Percentiles rank a stretch among this genome's conserved stretches.
Evolutionary conservation across 768 basidiomycete genomes (phyloP).

Genomic region (Kwoniella sp.): DNA sequence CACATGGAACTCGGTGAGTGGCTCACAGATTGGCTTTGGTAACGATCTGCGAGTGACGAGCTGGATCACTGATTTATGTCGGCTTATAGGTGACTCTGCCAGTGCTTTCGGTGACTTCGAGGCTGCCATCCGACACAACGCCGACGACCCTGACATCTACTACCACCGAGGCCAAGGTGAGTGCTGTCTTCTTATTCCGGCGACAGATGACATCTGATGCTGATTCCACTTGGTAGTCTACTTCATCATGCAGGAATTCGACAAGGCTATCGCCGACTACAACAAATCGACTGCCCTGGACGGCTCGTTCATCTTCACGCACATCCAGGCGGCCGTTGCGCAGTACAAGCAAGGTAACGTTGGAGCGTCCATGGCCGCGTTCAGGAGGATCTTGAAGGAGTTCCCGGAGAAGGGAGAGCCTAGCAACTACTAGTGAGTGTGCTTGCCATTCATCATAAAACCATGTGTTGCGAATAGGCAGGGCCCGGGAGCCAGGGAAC

Average conservation of each 20-base stretch:
- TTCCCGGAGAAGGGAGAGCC: constrained; percentile 89
- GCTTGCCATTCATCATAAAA: not conserved
- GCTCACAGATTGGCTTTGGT: not conserved
- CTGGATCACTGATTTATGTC: not conserved
- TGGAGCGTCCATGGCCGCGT: constrained; percentile 83
- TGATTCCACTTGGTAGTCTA: constrained; percentile 63
- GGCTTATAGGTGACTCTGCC: constrained; percentile 62
- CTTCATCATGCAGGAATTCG: constrained; percentile 92
- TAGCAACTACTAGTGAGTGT: constrained; percentile 83
- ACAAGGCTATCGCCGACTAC: constrained; percentile 85
- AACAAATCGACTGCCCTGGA: constrained; percentile 85
- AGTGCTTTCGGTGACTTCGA: constrained; percentile 91
- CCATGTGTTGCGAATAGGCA: not conserved
- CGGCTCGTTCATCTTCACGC: constrained; percentile 86
- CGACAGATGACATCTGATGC: constrained; percentile 1
- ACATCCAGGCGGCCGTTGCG: constrained; percentile 95
- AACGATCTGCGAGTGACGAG: not conserved
- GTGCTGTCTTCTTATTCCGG: constrained; percentile 26
- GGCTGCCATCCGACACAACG: constrained; percentile 77
- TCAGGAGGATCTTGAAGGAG: constrained; percentile 76
- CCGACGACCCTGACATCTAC: constrained; percentile 90
- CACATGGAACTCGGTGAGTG: constrained; percentile 82
- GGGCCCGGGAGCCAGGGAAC: no score
- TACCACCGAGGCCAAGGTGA: constrained; percentile 96
- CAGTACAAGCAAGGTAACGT: constrained; percentile 86